phyloP scores from a whole-genome alignment of 768 basidiomycete species.

The Lactarius sp. region DNA sequence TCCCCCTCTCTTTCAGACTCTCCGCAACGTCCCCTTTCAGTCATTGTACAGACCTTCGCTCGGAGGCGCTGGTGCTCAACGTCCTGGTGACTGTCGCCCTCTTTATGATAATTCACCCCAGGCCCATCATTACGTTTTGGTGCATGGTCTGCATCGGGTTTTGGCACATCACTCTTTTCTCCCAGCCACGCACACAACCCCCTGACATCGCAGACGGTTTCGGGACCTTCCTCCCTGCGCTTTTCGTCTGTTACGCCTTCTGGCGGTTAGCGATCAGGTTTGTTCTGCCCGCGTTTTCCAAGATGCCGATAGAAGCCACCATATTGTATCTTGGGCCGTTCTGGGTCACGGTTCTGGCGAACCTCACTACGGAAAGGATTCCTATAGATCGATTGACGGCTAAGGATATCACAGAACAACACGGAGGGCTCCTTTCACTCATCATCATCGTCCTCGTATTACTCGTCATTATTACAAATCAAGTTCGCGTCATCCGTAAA shows the following conservation, averaged over 20 bases:
- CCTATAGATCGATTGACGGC: conserved; percentile 74
- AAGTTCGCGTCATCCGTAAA: conserved; percentile 76
- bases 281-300: conserved; percentile 60
- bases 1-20: conserved; percentile 68
- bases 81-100: conserved; percentile 59
- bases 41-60: conserved; percentile 70
- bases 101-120: conserved; percentile 69
- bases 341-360: conserved; percentile 75
- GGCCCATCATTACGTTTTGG: conserved; percentile 65
- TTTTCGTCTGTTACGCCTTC: conserved; percentile 75
- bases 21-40: conserved; percentile 41
- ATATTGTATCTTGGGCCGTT: conserved; percentile 72
- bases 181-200: conserved; percentile 61
- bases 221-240: conserved; percentile 65
- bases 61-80: conserved; percentile 68
- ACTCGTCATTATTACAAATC: conserved; percentile 58
- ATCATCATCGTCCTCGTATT: conserved; percentile 64
- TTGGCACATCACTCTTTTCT: conserved; percentile 81
- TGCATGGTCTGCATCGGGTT: conserved; percentile 77
- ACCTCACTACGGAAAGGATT: conserved; percentile 64
- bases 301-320: conserved; percentile 65
- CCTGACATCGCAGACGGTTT: conserved; percentile 72
- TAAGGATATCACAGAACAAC: conserved; percentile 57
- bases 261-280: conserved; percentile 75
- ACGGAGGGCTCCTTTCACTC: conserved; percentile 63